Conservation (phyloP, 116 monocot genomes). For the Dioscorea cayenensis region DNA sequence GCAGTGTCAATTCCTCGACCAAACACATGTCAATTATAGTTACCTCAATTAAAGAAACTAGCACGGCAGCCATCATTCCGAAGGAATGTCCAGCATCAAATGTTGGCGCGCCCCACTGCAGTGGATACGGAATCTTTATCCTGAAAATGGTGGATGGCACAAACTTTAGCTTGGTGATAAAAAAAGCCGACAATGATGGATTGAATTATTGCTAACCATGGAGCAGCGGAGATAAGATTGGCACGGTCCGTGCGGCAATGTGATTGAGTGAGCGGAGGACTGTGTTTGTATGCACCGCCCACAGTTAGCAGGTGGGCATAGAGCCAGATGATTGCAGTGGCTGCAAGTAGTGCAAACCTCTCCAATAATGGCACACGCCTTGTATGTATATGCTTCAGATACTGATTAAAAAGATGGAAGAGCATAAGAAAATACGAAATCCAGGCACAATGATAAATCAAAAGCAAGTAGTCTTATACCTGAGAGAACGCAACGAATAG, state of each 20-base stretch:
- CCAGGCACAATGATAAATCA: not conserved
- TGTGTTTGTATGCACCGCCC: conserved; percentile 72
- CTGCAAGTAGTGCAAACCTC: conserved; percentile 71
- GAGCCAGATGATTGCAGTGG: conserved; percentile 62
- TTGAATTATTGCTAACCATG: conserved; percentile 43
- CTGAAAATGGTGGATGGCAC: conserved; percentile 15
- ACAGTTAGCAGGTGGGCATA: conserved; percentile 76
- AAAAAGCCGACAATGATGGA: no score
- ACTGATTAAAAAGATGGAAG: conserved; percentile 24
- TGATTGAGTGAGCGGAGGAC: conserved; percentile 52
- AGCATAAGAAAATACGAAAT: not conserved
- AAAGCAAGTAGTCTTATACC: conserved; percentile 19
- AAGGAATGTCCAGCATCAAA: conserved; percentile 88
- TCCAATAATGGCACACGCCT: conserved; percentile 64
- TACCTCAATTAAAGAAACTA: conserved; percentile 90
- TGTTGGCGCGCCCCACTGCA: conserved; percentile 96
- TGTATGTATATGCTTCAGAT: conserved; percentile 67
- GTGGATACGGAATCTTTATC: conserved; percentile 90
- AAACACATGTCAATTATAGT: not conserved
- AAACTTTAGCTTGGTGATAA: not conserved
- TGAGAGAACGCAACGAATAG: conserved; percentile 74
- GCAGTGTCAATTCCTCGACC: not conserved
- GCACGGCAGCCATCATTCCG: conserved; percentile 91
- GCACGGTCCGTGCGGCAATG: conserved; percentile 81
- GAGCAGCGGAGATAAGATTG: conserved; percentile 92